These are phyloP conservation scores for Marasmius oreades DNA, from an alignment of 1,284 basidiomycete species.

Conservation along the genomic window DNA sequence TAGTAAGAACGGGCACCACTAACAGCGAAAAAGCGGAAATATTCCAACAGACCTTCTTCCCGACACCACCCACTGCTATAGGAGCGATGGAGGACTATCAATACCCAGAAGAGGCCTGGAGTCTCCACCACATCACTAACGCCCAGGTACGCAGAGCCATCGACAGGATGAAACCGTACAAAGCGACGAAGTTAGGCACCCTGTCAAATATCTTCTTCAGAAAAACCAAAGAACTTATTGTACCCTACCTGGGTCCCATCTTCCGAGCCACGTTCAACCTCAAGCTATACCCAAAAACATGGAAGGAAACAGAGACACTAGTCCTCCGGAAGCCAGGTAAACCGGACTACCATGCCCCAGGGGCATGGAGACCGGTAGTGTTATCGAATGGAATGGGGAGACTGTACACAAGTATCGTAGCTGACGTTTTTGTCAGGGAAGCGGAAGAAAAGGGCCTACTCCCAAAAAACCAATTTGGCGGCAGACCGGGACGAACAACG, in stretches of 20 bases:
- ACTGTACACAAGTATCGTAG: conserved; percentile 23
- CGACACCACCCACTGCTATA: too few relatives aligned
- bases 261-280: conserved; percentile 7
- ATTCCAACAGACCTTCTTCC: conserved; percentile 37
- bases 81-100: too few relatives aligned
- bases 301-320: too few relatives aligned
- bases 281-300: too few relatives aligned
- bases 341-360: conserved; percentile 22
- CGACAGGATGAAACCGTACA: conserved; percentile 22
- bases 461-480: conserved; percentile 29
- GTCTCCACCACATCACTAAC: too few relatives aligned
- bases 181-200: conserved; percentile 25
- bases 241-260: conserved; percentile 20
- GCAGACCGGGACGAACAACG: conserved; percentile 29
- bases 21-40: conserved; percentile 39
- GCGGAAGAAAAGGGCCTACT: conserved; percentile 24
- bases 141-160: conserved; percentile 17
- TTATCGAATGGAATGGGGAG: conserved; percentile 24
- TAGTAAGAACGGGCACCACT: conserved; percentile 21
- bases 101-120: too few relatives aligned
- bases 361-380: conserved; percentile 28
- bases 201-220: conserved; percentile 30
- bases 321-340: too few relatives aligned
- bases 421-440: conserved; percentile 21
- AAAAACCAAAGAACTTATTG: conserved; percentile 16